Evolutionary conservation across 2,329 filamentous ascomycete genomes (phyloP), one percentile per base, ranked within the genome.

Genomic region (Calonectria pseudoreteaudii): DNA sequence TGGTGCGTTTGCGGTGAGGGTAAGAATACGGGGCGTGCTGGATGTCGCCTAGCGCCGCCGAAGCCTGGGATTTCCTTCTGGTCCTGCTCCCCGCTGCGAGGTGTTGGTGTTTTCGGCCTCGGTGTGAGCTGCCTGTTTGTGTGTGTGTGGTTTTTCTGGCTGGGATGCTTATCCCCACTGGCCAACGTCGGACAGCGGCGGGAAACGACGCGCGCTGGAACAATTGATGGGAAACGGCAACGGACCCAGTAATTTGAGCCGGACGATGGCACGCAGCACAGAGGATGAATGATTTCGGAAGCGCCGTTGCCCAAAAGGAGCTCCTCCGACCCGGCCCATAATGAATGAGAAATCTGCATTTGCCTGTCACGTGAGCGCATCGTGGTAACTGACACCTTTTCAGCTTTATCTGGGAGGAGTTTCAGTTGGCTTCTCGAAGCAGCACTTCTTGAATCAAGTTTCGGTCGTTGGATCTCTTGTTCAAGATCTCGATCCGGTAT

Each of bases 161-260:
- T 18, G 10, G 28, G 34, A 41, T 44, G 65, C 65, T 68, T 68
- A 68, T 68, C 38, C 50, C 65, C 65, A 23, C 34, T 44, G 50
- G 65, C 16, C 65, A 52, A 47, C 34, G 18, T 56, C 23, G 65
- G 65, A 56, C 26, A 20, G 50, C 34, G 34, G 50, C 31, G 50
- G 34, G 31, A 11, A 38, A 68, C 65, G 26, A 31, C 26, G 18
- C 50, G 56, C 65, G 30, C 65, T 53, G 47, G 49, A 20, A 11
- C 50, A n/a, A 31, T 50, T 18, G 49, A 26, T 50, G n/a, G n/a
- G 31, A 52, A 66, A 52, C 47, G 65, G 50, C 34, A 68, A 56
- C 26, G 65, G 23, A 20, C 9, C 49, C 34, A 18, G 49, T 38
- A 68, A 30, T 52, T 44, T 23, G 36, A 56, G 20, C 41, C 49